A percentile compares a stretch with the other conserved stretches of the same genome.
Evolutionary conservation across 306 rosid genomes (phyloP).

Genomic region (Fagus sylvatica): DNA sequence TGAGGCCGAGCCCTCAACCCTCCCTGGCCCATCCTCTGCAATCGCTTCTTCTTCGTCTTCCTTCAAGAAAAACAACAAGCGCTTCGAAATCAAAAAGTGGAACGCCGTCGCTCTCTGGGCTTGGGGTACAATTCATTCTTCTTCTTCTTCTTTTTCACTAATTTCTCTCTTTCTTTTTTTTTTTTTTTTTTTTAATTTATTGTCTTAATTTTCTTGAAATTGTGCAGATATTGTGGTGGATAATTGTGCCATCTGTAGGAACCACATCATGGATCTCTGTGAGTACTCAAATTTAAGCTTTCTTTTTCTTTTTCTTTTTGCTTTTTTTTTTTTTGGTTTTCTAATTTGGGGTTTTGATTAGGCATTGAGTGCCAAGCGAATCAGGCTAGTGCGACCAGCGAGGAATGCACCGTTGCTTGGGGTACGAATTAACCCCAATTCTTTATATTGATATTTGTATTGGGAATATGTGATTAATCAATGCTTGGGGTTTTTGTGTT

Average conservation of each 20-base stretch:
- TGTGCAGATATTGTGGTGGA: conserved; percentile 85
- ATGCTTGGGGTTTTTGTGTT: no score
- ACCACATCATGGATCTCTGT: conserved; percentile 99
- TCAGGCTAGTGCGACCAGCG: conserved; percentile 59
- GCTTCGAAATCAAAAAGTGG: conserved; percentile 93
- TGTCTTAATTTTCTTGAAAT: neutral
- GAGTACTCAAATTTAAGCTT: conserved; percentile 2
- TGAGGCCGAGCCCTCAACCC: no score
- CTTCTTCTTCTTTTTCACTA: neutral
- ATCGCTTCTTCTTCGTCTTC: conserved; percentile 56
- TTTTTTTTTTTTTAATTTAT: neutral
- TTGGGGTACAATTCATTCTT: conserved; percentile 53
- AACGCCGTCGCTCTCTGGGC: conserved; percentile 96
- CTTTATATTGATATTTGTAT: neutral
- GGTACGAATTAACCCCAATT: conserved; percentile 34
- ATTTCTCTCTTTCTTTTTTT: neutral
- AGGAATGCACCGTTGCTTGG: conserved; percentile 63
- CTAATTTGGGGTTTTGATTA: conserved; percentile 7
- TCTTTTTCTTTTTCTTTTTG: neutral
- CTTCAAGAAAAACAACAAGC: conserved; percentile 59
- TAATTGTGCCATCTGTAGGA: conserved; percentile 91
- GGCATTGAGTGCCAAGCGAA: conserved; percentile 98
- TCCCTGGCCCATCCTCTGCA: conserved; percentile 34
- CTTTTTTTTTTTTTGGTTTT: neutral
- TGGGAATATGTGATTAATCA: neutral